These are phyloP conservation scores for Meredithiella fracta DNA, from an alignment of 2,329 filamentous ascomycete genomes.

Conservation along the genomic window DNA sequence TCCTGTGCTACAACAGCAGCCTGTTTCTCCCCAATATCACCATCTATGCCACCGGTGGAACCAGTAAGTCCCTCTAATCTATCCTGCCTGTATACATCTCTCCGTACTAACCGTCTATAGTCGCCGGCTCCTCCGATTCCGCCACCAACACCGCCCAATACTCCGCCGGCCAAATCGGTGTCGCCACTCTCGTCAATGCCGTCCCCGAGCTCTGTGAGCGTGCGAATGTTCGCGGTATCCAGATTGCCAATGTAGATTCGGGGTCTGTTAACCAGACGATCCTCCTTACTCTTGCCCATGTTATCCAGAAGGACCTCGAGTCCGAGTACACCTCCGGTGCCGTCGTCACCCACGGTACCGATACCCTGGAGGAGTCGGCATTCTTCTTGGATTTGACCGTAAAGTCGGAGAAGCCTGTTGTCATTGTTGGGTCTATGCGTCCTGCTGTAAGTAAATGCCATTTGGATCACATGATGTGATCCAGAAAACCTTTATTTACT, in stretches of 20 bases:
- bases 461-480: neutral
- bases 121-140: conserved; percentile 34
- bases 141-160: conserved; percentile 31
- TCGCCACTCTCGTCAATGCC: conserved; percentile 34
- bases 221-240: conserved; percentile 36
- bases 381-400: conserved; percentile 46
- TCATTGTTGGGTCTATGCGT: conserved; percentile 46
- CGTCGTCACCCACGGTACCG: conserved; percentile 49
- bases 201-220: conserved; percentile 38
- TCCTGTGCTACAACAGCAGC: conserved; percentile 23
- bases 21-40: conserved; percentile 35
- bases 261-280: conserved; percentile 31
- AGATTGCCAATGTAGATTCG: conserved; percentile 34
- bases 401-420: conserved; percentile 40
- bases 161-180: conserved; percentile 27
- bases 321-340: conserved; percentile 29
- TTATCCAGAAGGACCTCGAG: conserved; percentile 32
- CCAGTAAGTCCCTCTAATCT: conserved; percentile 22
- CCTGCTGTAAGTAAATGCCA: conserved; percentile 24
- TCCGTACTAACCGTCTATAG: neutral
- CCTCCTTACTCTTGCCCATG: conserved; percentile 30
- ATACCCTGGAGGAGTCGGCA: conserved; percentile 46
- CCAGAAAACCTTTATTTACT: neutral
- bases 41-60: conserved; percentile 41
- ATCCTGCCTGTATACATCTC: too few relatives aligned